These are phyloP conservation scores for Scytalidium lignicola DNA, from an alignment of 2,329 filamentous ascomycete species.

Conservation along the genomic window DNA sequence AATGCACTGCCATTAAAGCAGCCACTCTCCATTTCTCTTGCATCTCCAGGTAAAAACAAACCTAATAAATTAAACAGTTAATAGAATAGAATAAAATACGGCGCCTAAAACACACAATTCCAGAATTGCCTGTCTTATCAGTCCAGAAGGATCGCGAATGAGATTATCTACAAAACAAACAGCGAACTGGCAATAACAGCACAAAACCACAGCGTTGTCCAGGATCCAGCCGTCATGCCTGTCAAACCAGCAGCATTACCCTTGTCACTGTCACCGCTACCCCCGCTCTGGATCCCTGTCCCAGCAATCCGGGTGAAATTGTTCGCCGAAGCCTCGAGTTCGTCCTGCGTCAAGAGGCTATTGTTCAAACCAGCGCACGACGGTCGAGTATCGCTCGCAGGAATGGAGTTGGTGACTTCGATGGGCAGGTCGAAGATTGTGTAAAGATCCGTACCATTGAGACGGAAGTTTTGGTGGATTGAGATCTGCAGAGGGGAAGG, in stretches of 20 bases:
- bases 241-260: neutral
- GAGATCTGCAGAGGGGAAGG: conserved; percentile 45
- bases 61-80: no score
- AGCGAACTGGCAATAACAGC: neutral
- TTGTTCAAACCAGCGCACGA: conserved; percentile 49
- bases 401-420: conserved; percentile 60
- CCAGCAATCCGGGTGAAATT: conserved; percentile 23
- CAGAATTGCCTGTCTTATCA: neutral
- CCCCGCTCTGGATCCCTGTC: conserved; percentile 3
- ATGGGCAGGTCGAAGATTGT: conserved; percentile 69
- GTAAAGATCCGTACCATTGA: conserved; percentile 60
- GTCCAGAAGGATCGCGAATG: neutral
- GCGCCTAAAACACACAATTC: neutral
- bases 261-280: conserved; percentile 9
- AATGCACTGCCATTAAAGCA: no score
- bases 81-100: no score
- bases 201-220: neutral
- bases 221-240: neutral
- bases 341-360: conserved; percentile 40
- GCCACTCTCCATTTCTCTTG: no score
- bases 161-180: neutral
- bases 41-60: no score
- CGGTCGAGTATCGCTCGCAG: conserved; percentile 34
- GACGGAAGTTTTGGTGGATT: conserved; percentile 64
- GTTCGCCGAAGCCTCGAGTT: conserved; percentile 34